Evolutionary conservation across 768 basidiomycete species (phyloP).

Genomic region (Sistotremastrum suecicum): DNA sequence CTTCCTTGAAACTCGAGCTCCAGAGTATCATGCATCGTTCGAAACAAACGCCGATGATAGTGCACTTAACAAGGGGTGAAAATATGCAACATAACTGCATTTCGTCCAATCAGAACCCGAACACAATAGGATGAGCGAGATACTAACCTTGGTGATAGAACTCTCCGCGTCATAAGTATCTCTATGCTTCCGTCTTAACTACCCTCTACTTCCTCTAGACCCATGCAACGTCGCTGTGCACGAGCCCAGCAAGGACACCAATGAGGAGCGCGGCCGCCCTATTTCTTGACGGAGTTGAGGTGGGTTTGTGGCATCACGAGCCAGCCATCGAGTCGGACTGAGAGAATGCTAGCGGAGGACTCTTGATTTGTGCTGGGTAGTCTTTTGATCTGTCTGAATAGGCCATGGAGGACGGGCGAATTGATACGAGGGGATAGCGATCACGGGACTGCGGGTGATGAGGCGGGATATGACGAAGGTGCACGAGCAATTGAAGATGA

Average conservation of each 20-base stretch:
- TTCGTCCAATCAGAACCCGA: constrained; percentile 3
- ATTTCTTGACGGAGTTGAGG: constrained; percentile 22
- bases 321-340: constrained; percentile 63
- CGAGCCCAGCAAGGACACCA: constrained; percentile 56
- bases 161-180: constrained; percentile 62
- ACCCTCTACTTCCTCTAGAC: constrained; percentile 57
- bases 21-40: constrained; percentile 70
- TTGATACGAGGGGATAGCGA: constrained; percentile 50
- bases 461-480: too few species aligned
- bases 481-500: constrained; percentile 35
- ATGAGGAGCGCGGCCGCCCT: constrained; percentile 49
- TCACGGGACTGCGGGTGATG: constrained; percentile 52
- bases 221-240: constrained; percentile 57
- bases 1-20: constrained; percentile 63
- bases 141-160: constrained; percentile 55
- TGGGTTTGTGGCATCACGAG: constrained; percentile 48
- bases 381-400: constrained; percentile 17
- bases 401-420: constrained; percentile 23
- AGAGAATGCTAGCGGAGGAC: constrained; percentile 55
- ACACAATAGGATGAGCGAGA: neutral
- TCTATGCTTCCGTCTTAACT: constrained; percentile 48
- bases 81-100: constrained; percentile 65
- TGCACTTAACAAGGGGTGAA: constrained; percentile 49
- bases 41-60: constrained; percentile 43
- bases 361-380: constrained; percentile 50